A percentile compares a stretch with the other conserved stretches of the same genome.
phyloP scores from a whole-genome alignment of 1,139 yeast genomes.

The Candida gigantensis region DNA sequence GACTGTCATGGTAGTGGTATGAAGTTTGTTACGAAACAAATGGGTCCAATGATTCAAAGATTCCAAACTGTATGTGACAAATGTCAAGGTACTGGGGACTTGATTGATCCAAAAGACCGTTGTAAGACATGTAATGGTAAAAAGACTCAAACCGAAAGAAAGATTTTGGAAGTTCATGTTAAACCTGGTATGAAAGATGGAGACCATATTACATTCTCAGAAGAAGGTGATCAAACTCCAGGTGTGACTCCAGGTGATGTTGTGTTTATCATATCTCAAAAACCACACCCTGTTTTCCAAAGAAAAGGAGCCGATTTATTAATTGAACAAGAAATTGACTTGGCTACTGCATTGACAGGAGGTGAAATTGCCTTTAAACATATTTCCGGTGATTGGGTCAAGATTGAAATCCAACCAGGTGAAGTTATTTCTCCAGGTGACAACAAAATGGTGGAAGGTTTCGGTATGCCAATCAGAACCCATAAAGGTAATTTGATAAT shows the following conservation, averaged over 20 bases:
- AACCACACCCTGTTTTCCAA: slow-evolving; percentile 74
- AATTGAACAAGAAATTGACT: slow-evolving; percentile 85
- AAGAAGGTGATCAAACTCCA: slow-evolving; percentile 98
- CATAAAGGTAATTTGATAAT: slow-evolving; percentile 70
- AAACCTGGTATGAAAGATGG: slow-evolving; percentile 98
- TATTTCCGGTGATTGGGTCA: slow-evolving; percentile 83
- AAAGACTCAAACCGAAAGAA: slow-evolving; percentile 85
- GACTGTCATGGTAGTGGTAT: slow-evolving; percentile 90
- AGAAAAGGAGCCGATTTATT: slow-evolving; percentile 90
- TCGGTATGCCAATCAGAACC: slow-evolving; percentile 93
- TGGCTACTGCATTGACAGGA: slow-evolving; percentile 94
- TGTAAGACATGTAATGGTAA: slow-evolving; percentile 89
- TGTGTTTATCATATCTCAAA: slow-evolving; percentile 85
- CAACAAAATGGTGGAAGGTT: slow-evolving; percentile 80
- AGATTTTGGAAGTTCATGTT: slow-evolving; percentile 89
- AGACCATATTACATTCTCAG: slow-evolving; percentile 85
- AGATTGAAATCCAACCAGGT: slow-evolving; percentile 83
- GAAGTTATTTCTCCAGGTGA: slow-evolving; percentile 88
- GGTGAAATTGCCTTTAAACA: slow-evolving; percentile 88
- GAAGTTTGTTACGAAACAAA: slow-evolving; percentile 91
- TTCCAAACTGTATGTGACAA: slow-evolving; percentile 93
- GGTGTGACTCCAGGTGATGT: slow-evolving; percentile 96
- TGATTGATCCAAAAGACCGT: slow-evolving; percentile 82
- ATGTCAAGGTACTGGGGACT: slow-evolving; percentile 93
- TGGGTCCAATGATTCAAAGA: slow-evolving; percentile 99